phyloP scores from a whole-genome alignment of 805 yeast genomes.

The Ogataea henricii region DNA sequence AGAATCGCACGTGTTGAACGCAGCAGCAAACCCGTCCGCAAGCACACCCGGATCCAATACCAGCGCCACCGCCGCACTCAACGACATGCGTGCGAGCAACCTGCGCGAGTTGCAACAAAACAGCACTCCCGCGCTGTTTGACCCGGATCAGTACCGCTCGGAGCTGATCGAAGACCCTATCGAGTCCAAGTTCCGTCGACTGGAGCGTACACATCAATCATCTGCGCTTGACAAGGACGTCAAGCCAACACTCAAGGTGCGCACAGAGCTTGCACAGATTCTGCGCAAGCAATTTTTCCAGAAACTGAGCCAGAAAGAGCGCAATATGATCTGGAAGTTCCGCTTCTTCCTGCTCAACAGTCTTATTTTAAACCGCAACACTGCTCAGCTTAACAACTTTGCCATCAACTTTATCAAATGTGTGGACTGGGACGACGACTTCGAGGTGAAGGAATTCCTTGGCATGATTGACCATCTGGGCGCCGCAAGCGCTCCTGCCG shows the following conservation, averaged over 20 bases:
- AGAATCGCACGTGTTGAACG: slow-evolving; percentile 24
- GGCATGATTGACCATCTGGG: slow-evolving; percentile 36
- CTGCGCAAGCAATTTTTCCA: slow-evolving; percentile 82
- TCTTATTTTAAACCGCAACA: slow-evolving; percentile 35
- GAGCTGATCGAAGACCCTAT: slow-evolving; percentile 69
- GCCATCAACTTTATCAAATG: slow-evolving; percentile 74
- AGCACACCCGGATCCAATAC: neutral
- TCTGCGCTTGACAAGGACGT: slow-evolving; percentile 78
- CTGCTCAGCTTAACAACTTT: slow-evolving; percentile 38
- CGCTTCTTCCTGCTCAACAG: slow-evolving; percentile 76
- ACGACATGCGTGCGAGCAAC: slow-evolving; percentile 29
- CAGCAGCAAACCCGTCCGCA: slow-evolving; percentile 7
- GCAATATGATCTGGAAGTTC: slow-evolving; percentile 87
- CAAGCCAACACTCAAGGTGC: slow-evolving; percentile 81
- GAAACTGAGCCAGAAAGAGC: slow-evolving; percentile 77
- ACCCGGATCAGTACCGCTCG: slow-evolving; percentile 59
- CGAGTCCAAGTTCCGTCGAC: slow-evolving; percentile 79
- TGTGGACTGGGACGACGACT: slow-evolving; percentile 83
- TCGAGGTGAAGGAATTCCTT: slow-evolving; percentile 77
- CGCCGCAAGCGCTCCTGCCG: slow-evolving; percentile 11
- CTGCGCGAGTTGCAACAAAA: slow-evolving; percentile 11
- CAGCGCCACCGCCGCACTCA: slow-evolving; percentile 14
- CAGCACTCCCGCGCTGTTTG: slow-evolving; percentile 46
- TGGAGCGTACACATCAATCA: slow-evolving; percentile 81
- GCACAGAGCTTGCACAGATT: slow-evolving; percentile 72